Percentiles rank a stretch among this genome's conserved stretches.
Conservation (phyloP, 129 eudicot species). For the Scalesia atractyloides region DNA sequence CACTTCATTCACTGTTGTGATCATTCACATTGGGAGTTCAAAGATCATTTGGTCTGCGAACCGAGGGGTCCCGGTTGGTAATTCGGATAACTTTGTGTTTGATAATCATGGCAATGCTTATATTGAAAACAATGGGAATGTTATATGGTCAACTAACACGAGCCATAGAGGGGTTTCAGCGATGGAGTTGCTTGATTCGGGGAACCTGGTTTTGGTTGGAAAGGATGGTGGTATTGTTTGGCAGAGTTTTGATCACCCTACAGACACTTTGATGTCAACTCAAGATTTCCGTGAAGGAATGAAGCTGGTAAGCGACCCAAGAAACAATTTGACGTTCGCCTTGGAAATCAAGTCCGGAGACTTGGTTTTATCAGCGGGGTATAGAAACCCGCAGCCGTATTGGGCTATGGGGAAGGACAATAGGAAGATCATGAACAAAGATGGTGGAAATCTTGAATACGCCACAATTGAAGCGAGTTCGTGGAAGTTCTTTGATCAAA, state of each 20-base stretch:
- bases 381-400: slow-evolving; percentile 62
- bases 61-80: slow-evolving; percentile 9
- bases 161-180: slow-evolving; percentile 32
- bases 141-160: slow-evolving; percentile 40
- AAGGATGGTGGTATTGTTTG: slow-evolving; percentile 54
- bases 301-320: slow-evolving; percentile 60
- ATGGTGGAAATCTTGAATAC: slow-evolving; percentile 42
- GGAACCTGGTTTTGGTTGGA: slow-evolving; percentile 65
- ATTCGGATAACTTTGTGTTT: slow-evolving; percentile 36
- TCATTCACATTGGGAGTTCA: slow-evolving; percentile 30
- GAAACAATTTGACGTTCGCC: slow-evolving; percentile 56
- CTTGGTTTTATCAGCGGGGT: slow-evolving; percentile 65
- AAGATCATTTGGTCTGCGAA: slow-evolving; percentile 43
- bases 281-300: slow-evolving; percentile 61
- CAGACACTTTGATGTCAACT: slow-evolving; percentile 63
- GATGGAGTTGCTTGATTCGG: slow-evolving; percentile 45
- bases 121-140: slow-evolving; percentile 26
- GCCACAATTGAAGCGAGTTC: slow-evolving; percentile 60
- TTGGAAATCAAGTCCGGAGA: slow-evolving; percentile 67
- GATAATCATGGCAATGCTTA: slow-evolving; percentile 33
- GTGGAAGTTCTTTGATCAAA: slow-evolving; percentile 75
- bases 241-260: slow-evolving; percentile 83
- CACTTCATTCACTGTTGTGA: slow-evolving; percentile 24
- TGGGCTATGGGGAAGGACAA: slow-evolving; percentile 72
- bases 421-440: slow-evolving; percentile 52